Conservation (phyloP, 2,329 filamentous ascomycete genomes). For the Hymenoscyphus repandus region DNA sequence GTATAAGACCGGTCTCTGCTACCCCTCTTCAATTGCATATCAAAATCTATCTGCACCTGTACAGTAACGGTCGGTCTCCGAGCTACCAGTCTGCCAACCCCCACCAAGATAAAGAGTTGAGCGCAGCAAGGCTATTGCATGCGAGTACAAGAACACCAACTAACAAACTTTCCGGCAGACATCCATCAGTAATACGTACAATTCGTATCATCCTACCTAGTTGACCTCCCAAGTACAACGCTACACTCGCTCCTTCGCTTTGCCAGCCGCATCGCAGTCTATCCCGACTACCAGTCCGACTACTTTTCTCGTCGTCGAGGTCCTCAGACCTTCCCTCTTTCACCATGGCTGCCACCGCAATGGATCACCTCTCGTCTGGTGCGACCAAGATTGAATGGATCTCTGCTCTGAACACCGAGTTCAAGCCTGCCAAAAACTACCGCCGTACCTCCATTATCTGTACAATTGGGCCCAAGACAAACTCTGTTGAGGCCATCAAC, state of each 20-base stretch:
- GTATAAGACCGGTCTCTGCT: neutral
- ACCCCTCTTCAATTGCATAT: neutral
- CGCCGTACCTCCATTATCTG: slow-evolving; percentile 97
- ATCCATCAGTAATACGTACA: neutral
- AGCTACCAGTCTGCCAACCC: neutral
- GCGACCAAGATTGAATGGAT: slow-evolving; percentile 64
- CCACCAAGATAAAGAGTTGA: slow-evolving; percentile 12
- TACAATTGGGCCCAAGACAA: slow-evolving; percentile 99
- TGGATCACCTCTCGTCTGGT: slow-evolving; percentile 80
- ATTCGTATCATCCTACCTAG: neutral
- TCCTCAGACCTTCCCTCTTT: slow-evolving; percentile 2
- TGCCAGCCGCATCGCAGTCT: neutral
- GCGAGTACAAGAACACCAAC: neutral
- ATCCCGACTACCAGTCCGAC: neutral
- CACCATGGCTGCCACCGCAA: slow-evolving; percentile 51
- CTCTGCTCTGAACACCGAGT: slow-evolving; percentile 77
- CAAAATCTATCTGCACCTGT: neutral
- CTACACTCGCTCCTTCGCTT: neutral
- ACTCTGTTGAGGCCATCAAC: slow-evolving; percentile 96
- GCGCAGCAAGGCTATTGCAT: neutral
- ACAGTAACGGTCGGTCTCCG: slow-evolving; percentile 3
- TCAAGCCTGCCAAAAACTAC: slow-evolving; percentile 79
- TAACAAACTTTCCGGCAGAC: neutral
- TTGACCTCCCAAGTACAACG: neutral
- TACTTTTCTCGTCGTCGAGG: neutral